A percentile compares a stretch with the other conserved stretches of the same genome.
Conservation (phyloP, 2,329 filamentous ascomycete genomes). For the Exophiala oligosperma region DNA sequence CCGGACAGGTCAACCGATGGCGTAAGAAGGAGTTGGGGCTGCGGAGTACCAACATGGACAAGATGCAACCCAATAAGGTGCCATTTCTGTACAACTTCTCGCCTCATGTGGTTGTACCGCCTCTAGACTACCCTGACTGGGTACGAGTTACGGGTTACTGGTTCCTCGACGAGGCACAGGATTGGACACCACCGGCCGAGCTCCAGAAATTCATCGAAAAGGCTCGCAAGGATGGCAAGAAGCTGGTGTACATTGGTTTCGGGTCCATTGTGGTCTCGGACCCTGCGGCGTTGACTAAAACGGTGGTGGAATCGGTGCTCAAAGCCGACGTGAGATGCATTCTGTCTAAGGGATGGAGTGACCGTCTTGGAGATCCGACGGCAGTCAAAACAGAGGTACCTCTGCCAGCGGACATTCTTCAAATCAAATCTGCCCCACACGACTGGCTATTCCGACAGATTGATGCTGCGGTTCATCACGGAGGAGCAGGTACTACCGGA, state of each 20-base stretch:
- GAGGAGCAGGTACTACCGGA: constrained; percentile 90
- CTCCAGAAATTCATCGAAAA: constrained; percentile 79
- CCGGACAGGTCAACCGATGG: constrained; percentile 90
- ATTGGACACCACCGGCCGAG: constrained; percentile 72
- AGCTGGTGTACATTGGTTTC: constrained; percentile 95
- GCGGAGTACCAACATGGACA: constrained; percentile 78
- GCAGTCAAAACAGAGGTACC: constrained; percentile 64
- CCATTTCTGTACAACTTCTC: constrained; percentile 98
- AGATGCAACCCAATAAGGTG: constrained; percentile 95
- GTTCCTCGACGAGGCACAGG: constrained; percentile 77
- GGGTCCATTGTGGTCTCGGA: constrained; percentile 94
- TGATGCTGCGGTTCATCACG: constrained; percentile 91
- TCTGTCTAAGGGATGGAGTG: constrained; percentile 95
- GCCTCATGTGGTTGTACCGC: constrained; percentile 87
- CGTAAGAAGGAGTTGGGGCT: constrained; percentile 76
- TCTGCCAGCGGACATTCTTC: constrained; percentile 76
- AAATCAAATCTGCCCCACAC: constrained; percentile 88
- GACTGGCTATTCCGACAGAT: constrained; percentile 96
- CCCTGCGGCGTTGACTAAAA: constrained; percentile 81
- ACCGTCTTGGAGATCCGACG: constrained; percentile 66
- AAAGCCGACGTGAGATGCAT: constrained; percentile 94
- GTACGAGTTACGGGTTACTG: constrained; percentile 96
- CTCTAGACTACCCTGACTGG: constrained; percentile 96
- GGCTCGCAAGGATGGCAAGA: constrained; percentile 79
- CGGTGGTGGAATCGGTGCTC: constrained; percentile 86